These are phyloP conservation scores for Acacia crassicarpa DNA, from an alignment of 306 rosid genomes.

Conservation along the genomic window DNA sequence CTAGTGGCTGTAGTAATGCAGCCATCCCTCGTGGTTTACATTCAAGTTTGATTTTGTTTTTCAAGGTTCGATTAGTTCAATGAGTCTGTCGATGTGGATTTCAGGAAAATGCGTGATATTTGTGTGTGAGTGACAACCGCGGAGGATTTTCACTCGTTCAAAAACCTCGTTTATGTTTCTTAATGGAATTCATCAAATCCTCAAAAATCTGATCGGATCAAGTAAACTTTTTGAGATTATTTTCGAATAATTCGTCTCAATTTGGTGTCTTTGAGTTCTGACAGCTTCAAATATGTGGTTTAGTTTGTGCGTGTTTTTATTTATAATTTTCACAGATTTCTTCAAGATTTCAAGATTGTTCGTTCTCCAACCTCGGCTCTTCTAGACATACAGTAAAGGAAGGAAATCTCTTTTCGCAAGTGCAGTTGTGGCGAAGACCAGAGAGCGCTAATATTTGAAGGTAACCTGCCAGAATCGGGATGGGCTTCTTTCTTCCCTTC, in stretches of 20 bases:
- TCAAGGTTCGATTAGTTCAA: neutral
- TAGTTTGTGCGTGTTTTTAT: neutral
- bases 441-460: neutral
- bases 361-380: neutral
- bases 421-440: neutral
- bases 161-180: neutral
- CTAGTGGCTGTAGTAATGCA: neutral
- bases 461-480: neutral
- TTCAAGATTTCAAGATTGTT: neutral
- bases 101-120: constrained; percentile 6
- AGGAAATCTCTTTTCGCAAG: neutral
- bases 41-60: neutral
- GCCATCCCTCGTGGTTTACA: neutral
- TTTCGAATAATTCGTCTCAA: constrained; percentile 9
- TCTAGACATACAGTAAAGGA: neutral
- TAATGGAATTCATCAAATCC: neutral
- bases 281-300: neutral
- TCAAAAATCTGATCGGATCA: neutral
- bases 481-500: neutral
- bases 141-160: neutral
- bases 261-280: neutral
- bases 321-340: neutral
- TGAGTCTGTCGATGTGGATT: neutral
- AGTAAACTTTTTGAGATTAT: neutral
- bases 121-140: neutral